Conservation (phyloP, 371 early-diverging fungal genomes). For the Saksenaea vasiformis region DNA sequence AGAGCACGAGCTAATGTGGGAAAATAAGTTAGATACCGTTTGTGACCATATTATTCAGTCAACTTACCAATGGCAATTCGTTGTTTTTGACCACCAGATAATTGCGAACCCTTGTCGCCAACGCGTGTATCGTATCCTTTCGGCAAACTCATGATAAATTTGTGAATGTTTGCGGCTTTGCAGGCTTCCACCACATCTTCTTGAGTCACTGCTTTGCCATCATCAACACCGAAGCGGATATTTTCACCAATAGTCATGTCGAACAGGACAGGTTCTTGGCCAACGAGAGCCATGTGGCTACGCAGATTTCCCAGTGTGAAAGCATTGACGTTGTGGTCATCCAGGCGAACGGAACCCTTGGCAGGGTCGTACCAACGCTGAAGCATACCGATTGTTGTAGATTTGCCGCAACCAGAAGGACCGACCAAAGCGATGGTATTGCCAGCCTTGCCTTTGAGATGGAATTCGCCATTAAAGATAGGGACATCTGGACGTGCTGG, state of each 20-base stretch:
- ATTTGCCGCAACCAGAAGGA: slow-evolving; percentile 23
- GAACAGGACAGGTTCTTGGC: slow-evolving; percentile 86
- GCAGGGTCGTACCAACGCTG: slow-evolving; percentile 80
- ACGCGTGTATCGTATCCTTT: slow-evolving; percentile 79
- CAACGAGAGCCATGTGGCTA: slow-evolving; percentile 67
- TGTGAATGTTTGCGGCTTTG: slow-evolving; percentile 59
- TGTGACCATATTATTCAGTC: slow-evolving; percentile 48
- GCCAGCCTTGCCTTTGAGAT: slow-evolving; percentile 63
- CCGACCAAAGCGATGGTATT: slow-evolving; percentile 67
- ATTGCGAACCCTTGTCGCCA: slow-evolving; percentile 79
- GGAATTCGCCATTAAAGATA: slow-evolving; percentile 69
- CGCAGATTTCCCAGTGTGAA: slow-evolving; percentile 54
- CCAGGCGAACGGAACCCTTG: slow-evolving; percentile 56
- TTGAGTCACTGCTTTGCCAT: slow-evolving; percentile 39
- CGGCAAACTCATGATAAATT: slow-evolving; percentile 74
- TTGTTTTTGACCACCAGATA: slow-evolving; percentile 93
- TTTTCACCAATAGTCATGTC: slow-evolving; percentile 77
- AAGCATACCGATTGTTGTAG: slow-evolving; percentile 74
- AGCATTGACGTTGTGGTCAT: slow-evolving; percentile 61
- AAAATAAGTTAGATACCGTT: background rate
- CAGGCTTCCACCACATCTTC: slow-evolving; percentile 49
- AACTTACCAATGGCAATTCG: slow-evolving; percentile 52
- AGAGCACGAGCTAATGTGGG: slow-evolving; percentile 31
- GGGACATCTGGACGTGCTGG: slow-evolving; percentile 72
- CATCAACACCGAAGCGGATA: slow-evolving; percentile 61